Base-by-base conservation (phyloP, 768 basidiomycete genomes). In the Boletus sp. region DNA sequence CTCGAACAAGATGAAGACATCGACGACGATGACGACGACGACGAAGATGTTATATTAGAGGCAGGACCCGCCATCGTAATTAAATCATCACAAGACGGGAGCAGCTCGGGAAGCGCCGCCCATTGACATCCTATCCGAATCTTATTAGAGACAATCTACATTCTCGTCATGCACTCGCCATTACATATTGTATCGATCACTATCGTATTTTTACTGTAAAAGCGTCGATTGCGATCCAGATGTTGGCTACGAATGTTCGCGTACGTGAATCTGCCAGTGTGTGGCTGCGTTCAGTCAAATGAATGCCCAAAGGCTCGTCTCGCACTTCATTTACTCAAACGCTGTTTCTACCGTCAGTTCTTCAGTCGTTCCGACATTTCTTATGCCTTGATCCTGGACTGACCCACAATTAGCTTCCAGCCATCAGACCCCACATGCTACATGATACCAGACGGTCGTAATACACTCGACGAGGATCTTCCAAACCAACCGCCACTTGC, bases 31-130 rank as follows among this genome's bases (percentile, higher is more conserved):
- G 72, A 78, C n/a, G 77, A 78, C 25, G 77, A 79, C 29, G 87
- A 89, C 60, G 82, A 79, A 19, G 88, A 90, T 60, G 70, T 90
- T 23, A 87, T 90, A 62, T 72, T 90, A 62, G 88, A 89, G 71
- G 80, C 85, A 19, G 88, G 88, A 1, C 87, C 88, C 4, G 78
- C 81, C n/a, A 68, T 81, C 38, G 65, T 77, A n/a, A 66, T 77
- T 29, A 79, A 80, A 63, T 59, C 58, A 39, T 35, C 60, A 35
- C 50, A 61, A 25, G 69, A 65, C 25, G 61, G 50, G 47, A 46
- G 51, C 53, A 56, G 59, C 59, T 68, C 61, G 13, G 65, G 67
- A 61, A 69, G 65, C 55, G 41, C 43, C 10, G 1, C 55, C 40
- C 57, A 38, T 50, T 66, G 47, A 60, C 50, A 56, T 45, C 39